Base-by-base conservation (phyloP, 208 protist genomes). In the Acanthamoeba healyi region DNA sequence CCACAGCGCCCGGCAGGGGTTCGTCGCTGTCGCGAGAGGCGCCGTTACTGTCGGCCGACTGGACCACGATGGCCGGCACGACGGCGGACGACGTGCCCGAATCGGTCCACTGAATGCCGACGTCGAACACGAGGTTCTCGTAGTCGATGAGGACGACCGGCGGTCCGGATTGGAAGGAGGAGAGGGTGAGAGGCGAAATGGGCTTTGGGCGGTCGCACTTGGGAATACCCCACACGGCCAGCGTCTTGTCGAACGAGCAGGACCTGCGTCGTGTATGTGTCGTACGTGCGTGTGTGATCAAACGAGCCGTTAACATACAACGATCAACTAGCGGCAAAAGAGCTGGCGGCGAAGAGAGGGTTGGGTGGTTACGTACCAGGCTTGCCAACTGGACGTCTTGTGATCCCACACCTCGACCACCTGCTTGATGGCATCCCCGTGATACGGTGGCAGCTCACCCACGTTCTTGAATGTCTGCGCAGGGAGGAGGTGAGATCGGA, bases 121-220 rank as follows among this genome's bases (percentile, higher is more conserved):
- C 3, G 32, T 38, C 63, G 32, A 70, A 38, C 4, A 49, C 29
- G 74, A 84, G 38, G 46, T 29, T 84, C 42, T 84, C 74, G 29
- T n/a, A 84, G 74, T 84, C 74, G 44, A 84, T 9, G 26, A 84
- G 46, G 15, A 84, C 44, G 26, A 84, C 74, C 24, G 46, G 29
- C 10, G 67, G 34, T 32, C 67, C 67, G 6, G 67, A 77, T 4
- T 12, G 7, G n/a, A 58, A 46, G 42, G 46, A 5, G n/a, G 74
- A 49, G 46, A 84, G 74, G 46, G 74, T 1, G 26, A 77, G 67
- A 32, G 67, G 26, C 74, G 74, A 84, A 24, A 24, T 26, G 10
- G 74, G 74, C 84, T 91, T 91, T 3, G 84, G 84, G 17, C 61
- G 29, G n/a, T 91, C 84, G 61, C 84, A 91, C 42, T 91, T 91